Percentiles rank a stretch among this genome's conserved stretches.
phyloP scores from a whole-genome alignment of 1,284 basidiomycete genomes.

The Boletus sp. region DNA sequence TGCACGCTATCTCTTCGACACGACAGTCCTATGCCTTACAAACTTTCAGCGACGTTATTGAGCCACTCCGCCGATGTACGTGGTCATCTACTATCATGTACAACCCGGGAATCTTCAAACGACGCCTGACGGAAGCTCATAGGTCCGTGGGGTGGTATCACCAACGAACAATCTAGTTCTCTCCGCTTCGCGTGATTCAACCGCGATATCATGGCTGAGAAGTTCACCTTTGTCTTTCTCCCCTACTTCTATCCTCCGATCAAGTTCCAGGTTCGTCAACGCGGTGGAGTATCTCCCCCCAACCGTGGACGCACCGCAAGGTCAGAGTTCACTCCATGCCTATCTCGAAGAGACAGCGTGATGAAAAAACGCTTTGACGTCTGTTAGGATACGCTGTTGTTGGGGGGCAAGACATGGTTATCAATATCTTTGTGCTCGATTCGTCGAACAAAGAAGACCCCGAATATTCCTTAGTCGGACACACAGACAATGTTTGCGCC shows the following conservation, averaged over 20 bases:
- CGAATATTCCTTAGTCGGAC: slow-evolving; percentile 79
- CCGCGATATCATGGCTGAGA: slow-evolving; percentile 81
- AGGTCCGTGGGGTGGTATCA: slow-evolving; percentile 75
- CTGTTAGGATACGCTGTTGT: slow-evolving; percentile 73
- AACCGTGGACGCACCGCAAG: slow-evolving; percentile 62
- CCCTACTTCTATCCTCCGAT: slow-evolving; percentile 53
- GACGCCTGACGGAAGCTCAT: slow-evolving; percentile 23
- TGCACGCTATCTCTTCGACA: too few relatives aligned
- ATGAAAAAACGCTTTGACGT: slow-evolving; percentile 5
- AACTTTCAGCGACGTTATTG: slow-evolving; percentile 73
- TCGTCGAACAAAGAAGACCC: slow-evolving; percentile 59
- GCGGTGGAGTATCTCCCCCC: slow-evolving; percentile 76
- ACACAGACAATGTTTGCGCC: slow-evolving; percentile 88
- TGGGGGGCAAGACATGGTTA: slow-evolving; percentile 80
- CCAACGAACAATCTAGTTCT: slow-evolving; percentile 71
- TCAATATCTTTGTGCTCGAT: slow-evolving; percentile 74
- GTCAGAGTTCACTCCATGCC: slow-evolving; percentile 36
- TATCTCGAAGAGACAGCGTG: slow-evolving; percentile 6
- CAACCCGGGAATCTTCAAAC: not conserved
- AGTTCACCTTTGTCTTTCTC: slow-evolving; percentile 49
- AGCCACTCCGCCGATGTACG: slow-evolving; percentile 74
- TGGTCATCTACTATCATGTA: slow-evolving; percentile 17
- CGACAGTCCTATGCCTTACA: slow-evolving; percentile 63
- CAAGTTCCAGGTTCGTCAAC: slow-evolving; percentile 78
- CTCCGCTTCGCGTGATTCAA: slow-evolving; percentile 87